Conservation (phyloP, 805 yeast genomes). For the Ogataea glucozyma region DNA sequence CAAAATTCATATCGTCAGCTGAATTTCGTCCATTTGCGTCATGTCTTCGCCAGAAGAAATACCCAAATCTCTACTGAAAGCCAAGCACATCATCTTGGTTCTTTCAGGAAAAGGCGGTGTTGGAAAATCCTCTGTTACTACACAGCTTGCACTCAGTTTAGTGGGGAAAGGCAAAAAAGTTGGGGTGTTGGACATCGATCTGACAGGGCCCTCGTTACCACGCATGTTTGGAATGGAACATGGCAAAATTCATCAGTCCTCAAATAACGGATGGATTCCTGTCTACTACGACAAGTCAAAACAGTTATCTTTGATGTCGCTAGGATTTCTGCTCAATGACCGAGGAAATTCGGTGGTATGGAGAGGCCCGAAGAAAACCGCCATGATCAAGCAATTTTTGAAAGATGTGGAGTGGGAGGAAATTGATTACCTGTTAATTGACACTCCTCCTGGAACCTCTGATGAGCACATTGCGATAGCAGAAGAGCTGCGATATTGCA, state of each 20-base stretch:
- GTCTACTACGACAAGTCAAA: constrained; percentile 52
- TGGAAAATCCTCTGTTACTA: constrained; percentile 94
- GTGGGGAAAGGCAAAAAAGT: constrained; percentile 72
- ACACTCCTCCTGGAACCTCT: constrained; percentile 98
- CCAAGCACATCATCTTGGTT: constrained; percentile 77
- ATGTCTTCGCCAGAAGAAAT: constrained; percentile 23
- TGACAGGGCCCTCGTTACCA: constrained; percentile 96
- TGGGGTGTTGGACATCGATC: constrained; percentile 93
- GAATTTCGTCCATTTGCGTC: too few species aligned
- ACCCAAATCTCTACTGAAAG: constrained; percentile 39
- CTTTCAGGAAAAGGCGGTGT: constrained; percentile 97
- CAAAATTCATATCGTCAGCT: too few species aligned
- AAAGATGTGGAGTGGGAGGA: constrained; percentile 90
- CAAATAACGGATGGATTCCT: constrained; percentile 94
- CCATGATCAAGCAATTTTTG: constrained; percentile 93
- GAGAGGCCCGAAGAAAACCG: constrained; percentile 98
- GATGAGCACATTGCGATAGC: constrained; percentile 98
- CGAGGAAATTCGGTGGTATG: constrained; percentile 92
- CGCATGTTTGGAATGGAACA: constrained; percentile 92
- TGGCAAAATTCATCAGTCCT: constrained; percentile 75
- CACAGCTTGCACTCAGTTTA: constrained; percentile 86
- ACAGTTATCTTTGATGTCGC: constrained; percentile 71
- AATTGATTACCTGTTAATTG: constrained; percentile 78
- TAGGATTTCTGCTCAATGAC: constrained; percentile 83
- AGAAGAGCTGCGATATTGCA: constrained; percentile 71